Base-by-base conservation (phyloP, 176 grass and related monocot species). In the Oryza brachyantha region DNA sequence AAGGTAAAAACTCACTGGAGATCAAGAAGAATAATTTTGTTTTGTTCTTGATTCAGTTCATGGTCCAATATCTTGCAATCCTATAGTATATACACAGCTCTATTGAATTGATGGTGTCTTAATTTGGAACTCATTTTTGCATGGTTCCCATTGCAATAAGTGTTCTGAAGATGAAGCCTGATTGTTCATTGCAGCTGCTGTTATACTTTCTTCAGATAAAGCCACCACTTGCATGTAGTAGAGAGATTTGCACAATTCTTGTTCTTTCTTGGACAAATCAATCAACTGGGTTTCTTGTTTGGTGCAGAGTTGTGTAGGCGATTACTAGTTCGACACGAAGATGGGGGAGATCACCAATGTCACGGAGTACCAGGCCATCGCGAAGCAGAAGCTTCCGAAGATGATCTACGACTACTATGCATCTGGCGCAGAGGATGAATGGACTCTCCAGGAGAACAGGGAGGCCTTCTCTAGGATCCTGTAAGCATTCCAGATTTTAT, bases 381-480 rank as follows among this genome's bases (percentile, higher is more conserved):
- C 96, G 0, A 99, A 89, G 96, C 81, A 91, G 75, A 99, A 72
- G 79, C 83, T 99, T 74, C 92, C 96, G 3, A 99, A 95, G 87
- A 93, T 99, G 96, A 48, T 37, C 3, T 99, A 88, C 12, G 96
- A 99, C 79, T 99, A 95, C 68, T 99, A 93, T 29, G 96, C 96
- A 21, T 99, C 96, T 0, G 96, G 96, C 0, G 90, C 96, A 3
- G 96, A 99, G 88, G 96, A 99, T 16, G 87, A 99, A 46, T 99
- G 96, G 96, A 95, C 92, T 70, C 90, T 99, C 10, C 46, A 91
- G 62, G 96, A 99, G 81, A 99, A 99, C 72, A 84, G 90, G 29
- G 92, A 95, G 45, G 96, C 96, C 26, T 99, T 99, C 79, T 74
- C 92, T 24, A 88, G 90, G 80, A 95, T 99, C 82, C 60, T 99